phyloP scores from a whole-genome alignment of 2,329 filamentous ascomycete species.

The Magnaporthiopsis rhizophila region DNA sequence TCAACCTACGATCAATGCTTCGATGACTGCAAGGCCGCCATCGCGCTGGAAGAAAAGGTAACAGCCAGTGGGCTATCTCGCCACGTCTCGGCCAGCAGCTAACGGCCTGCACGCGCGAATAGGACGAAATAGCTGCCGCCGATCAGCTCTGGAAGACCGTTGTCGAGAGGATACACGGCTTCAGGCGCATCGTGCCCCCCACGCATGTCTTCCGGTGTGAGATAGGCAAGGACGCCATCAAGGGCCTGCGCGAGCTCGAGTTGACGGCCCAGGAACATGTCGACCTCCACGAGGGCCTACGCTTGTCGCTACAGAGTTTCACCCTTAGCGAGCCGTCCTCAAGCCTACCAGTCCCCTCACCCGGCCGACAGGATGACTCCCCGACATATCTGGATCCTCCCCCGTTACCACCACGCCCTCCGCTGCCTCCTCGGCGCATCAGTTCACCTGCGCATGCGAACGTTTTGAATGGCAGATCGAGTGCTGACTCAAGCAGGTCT shows the following conservation, averaged over 20 bases:
- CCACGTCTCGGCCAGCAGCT: not conserved
- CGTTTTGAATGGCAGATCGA: constrained; percentile 4
- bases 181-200: not conserved
- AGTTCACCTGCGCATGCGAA: not conserved
- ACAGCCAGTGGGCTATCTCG: not conserved
- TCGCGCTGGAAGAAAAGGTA: constrained; percentile 5
- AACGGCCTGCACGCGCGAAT: not conserved
- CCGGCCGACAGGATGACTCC: constrained; percentile 27
- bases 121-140: constrained; percentile 2
- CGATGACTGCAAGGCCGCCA: constrained; percentile 1
- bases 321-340: constrained; percentile 9
- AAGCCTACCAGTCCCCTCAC: not conserved
- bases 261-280: constrained; percentile 90
- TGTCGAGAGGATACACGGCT: constrained; percentile 1
- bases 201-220: constrained; percentile 44
- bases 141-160: constrained; percentile 5
- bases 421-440: constrained; percentile 33
- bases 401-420: constrained; percentile 67
- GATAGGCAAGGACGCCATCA: constrained; percentile 74
- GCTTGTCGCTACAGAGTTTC: constrained; percentile 49
- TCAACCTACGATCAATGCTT: constrained; percentile 8
- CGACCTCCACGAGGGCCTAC: constrained; percentile 75
- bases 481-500: not conserved
- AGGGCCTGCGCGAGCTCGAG: constrained; percentile 76
- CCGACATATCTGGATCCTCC: constrained; percentile 74